Base-by-base conservation (phyloP, 768 basidiomycete species). In the Psilocybe cubensis region DNA sequence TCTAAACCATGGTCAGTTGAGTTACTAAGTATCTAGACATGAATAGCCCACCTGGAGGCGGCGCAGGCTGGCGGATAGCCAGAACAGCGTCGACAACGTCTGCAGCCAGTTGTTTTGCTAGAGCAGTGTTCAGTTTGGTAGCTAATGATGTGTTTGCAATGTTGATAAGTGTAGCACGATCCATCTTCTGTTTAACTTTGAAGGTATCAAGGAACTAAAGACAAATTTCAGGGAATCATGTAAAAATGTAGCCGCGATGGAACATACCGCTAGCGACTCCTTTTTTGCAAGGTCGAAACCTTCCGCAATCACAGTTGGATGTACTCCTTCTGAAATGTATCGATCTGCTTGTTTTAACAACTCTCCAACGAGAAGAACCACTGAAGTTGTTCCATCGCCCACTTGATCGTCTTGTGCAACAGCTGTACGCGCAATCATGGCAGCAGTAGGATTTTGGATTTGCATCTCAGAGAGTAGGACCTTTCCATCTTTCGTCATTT, bases 401-500 rank as follows among this genome's bases (percentile, higher is more conserved):
- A 97, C 96, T 82, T 98, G 96, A 69, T 98, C 97, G 65, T 99
- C 97, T 72, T 98, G 97, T 3, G 97, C 96, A 21, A 98, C 96
- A 12, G 97, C 97, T 41, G 97, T 98, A 50, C 95, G 87, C 44
- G 97, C 97, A 69, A 99, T 94, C 94, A 99, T 96, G 28, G 97
- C 96, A 17, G 97, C 97, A 3, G 97, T 98, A 27, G 97, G 97
- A 72, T 99, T 98, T 76, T 93, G 91, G 66, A 99, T 99, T 78
- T 98, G 97, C 97, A 99, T 99, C 78, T 99, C 97, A 40, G 95
- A 96, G 57, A 99, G 81, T 54, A 99, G 77, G 40, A 98, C 96
- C 78, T 99, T 99, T 61, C 97, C 97, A 69, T 98, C 97, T 81
- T 98, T 99, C 62, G 97, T 98, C 92, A 99, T 96, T 83, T 98